phyloP scores from a whole-genome alignment of 192 early-diverging fungal species.

The Coemansia sp. region DNA sequence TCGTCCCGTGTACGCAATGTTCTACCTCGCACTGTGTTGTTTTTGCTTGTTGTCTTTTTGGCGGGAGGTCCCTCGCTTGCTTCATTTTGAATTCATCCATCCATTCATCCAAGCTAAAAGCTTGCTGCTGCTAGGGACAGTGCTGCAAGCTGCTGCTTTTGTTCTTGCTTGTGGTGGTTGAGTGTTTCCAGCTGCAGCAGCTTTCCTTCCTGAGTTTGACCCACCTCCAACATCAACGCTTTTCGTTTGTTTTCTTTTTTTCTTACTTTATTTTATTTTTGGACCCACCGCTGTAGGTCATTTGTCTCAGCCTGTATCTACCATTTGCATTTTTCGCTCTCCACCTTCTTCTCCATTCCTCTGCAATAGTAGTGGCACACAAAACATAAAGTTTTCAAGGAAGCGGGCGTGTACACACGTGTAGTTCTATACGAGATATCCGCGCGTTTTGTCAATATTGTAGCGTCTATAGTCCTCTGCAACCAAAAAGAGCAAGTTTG shows the following conservation, averaged over 20 bases:
- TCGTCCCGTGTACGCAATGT: conserved; percentile 1
- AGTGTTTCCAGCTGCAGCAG: background rate
- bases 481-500: background rate
- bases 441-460: background rate
- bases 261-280: background rate
- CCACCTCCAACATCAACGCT: background rate
- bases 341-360: background rate
- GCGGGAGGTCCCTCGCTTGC: background rate
- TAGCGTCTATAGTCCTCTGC: background rate
- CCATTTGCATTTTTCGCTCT: background rate
- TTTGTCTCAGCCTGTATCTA: background rate
- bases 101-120: too few relatives aligned
- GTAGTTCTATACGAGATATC: too few relatives aligned
- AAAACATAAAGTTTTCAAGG: background rate
- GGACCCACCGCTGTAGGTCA: background rate
- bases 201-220: background rate
- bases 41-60: conserved; percentile 6
- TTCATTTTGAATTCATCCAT: background rate
- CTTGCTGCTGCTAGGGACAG: too few relatives aligned
- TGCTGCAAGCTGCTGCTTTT: too few relatives aligned
- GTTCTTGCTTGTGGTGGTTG: too few relatives aligned
- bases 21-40: background rate
- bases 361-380: background rate
- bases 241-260: conserved; percentile 1
- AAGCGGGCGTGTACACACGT: background rate